Percentiles rank a stretch among this genome's conserved stretches.
phyloP scores from a whole-genome alignment of 345 rosid species.

The Lumnitzera littorea region DNA sequence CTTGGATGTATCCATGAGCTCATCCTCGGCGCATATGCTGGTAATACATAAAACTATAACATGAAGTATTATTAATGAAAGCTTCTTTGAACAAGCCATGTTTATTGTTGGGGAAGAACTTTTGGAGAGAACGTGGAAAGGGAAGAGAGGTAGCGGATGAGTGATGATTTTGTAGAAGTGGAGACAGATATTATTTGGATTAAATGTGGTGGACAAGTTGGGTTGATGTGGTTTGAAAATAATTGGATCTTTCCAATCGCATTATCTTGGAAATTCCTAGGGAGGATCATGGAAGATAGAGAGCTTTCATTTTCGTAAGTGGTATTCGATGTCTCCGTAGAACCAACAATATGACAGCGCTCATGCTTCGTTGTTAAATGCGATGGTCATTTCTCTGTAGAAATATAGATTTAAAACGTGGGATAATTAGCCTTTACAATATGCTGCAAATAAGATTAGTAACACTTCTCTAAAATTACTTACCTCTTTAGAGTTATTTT shows the following conservation, averaged over 20 bases:
- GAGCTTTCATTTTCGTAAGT: background rate
- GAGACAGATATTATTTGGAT: too few relatives aligned
- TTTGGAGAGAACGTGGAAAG: background rate
- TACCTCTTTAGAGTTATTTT: too few relatives aligned
- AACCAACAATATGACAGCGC: background rate
- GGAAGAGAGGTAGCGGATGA: background rate
- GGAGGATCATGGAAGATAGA: background rate
- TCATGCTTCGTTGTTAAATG: too few relatives aligned
- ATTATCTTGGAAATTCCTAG: background rate
- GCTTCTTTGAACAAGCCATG: background rate
- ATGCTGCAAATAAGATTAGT: too few relatives aligned
- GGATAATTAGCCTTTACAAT: too few relatives aligned
- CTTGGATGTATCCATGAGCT: constrained; percentile 22
- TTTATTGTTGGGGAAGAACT: background rate
- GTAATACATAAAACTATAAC: background rate
- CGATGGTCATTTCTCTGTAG: too few relatives aligned
- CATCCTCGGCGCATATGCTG: constrained; percentile 24
- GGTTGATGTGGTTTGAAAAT: too few relatives aligned
- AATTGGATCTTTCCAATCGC: too few relatives aligned
- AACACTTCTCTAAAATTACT: too few relatives aligned
- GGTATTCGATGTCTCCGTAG: constrained; percentile 7
- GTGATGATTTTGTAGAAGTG: too few relatives aligned
- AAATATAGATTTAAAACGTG: too few relatives aligned
- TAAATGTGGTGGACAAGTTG: too few relatives aligned
- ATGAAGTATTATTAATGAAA: background rate